These are phyloP conservation scores for Spirogloea muscicola DNA, from an alignment of 139 green algal species.

Conservation along the genomic window DNA sequence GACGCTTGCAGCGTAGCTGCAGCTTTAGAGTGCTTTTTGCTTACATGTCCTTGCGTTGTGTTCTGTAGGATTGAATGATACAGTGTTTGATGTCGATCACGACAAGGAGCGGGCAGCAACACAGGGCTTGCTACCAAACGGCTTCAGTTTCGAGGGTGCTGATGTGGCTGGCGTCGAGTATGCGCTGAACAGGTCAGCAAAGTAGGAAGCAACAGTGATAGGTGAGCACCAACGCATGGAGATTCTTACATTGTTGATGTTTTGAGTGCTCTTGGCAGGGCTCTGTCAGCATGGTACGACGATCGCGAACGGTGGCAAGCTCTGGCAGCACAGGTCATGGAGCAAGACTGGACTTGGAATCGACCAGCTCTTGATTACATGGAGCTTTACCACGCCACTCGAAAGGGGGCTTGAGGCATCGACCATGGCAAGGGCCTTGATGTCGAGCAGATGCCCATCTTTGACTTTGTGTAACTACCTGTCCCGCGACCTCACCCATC, in stretches of 20 bases:
- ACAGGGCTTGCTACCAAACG: constrained; percentile 67
- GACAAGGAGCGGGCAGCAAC: constrained; percentile 50
- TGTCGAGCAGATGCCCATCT: no score
- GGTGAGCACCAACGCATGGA: no score
- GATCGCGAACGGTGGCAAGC: constrained; percentile 61
- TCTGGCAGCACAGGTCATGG: constrained; percentile 48
- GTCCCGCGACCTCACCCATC: no score
- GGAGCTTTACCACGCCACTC: constrained; percentile 83
- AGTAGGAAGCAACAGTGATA: no score
- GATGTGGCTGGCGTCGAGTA: constrained; percentile 85
- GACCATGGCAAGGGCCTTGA: no score
- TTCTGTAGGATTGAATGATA: constrained; percentile 58
- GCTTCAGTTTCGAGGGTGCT: constrained; percentile 86
- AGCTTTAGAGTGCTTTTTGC: no score
- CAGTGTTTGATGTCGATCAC: constrained; percentile 61
- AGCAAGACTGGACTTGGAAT: constrained; percentile 92
- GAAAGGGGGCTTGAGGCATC: no score
- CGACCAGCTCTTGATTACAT: constrained; percentile 90
- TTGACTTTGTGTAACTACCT: no score
- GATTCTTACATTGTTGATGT: no score
- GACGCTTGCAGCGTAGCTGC: no score
- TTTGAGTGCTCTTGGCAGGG: no score
- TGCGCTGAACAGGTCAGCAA: constrained; percentile 73
- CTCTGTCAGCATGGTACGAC: constrained; percentile 72
- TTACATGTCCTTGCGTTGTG: no score